Conservation (phyloP, 768 basidiomycete genomes). For the Dictyophora rubrovolvata region DNA sequence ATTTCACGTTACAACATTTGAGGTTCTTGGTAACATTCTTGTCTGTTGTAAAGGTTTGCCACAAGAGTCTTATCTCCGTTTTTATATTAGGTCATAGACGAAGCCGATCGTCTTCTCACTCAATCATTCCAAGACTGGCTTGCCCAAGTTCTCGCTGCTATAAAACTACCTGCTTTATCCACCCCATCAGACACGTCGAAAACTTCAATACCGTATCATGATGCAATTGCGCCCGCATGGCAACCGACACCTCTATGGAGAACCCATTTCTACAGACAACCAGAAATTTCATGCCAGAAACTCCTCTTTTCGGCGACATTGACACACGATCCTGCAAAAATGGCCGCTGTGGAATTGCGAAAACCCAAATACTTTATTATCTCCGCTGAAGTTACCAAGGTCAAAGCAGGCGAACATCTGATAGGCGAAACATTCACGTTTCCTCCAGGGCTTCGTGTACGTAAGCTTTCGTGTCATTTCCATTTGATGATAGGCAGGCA, state of each 20-base stretch:
- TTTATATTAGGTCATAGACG: conserved; percentile 90
- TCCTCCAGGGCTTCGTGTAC: conserved; percentile 65
- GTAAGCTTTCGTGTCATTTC: conserved; percentile 15
- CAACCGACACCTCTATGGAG: conserved; percentile 29
- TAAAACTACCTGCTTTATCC: conserved; percentile 28
- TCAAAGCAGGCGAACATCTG: conserved; percentile 24
- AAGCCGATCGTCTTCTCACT: conserved; percentile 90
- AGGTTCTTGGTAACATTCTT: conserved; percentile 89
- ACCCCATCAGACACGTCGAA: neutral
- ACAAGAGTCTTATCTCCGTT: neutral
- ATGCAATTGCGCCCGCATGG: conserved; percentile 57
- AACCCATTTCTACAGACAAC: conserved; percentile 47
- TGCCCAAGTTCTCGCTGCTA: conserved; percentile 69
- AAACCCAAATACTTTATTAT: conserved; percentile 86
- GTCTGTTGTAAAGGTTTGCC: conserved; percentile 18
- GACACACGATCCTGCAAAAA: conserved; percentile 88
- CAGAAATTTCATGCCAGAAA: conserved; percentile 74
- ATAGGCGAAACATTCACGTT: conserved; percentile 68
- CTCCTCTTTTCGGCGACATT: conserved; percentile 94
- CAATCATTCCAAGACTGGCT: conserved; percentile 98
- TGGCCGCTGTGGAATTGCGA: conserved; percentile 67
- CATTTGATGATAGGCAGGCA: no score
- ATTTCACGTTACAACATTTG: conserved; percentile 88
- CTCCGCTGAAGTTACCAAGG: conserved; percentile 37
- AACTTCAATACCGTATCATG: conserved; percentile 25